These are phyloP conservation scores for Aspergillus alliaceus DNA, from an alignment of 2,329 filamentous ascomycete species.

Conservation along the genomic window DNA sequence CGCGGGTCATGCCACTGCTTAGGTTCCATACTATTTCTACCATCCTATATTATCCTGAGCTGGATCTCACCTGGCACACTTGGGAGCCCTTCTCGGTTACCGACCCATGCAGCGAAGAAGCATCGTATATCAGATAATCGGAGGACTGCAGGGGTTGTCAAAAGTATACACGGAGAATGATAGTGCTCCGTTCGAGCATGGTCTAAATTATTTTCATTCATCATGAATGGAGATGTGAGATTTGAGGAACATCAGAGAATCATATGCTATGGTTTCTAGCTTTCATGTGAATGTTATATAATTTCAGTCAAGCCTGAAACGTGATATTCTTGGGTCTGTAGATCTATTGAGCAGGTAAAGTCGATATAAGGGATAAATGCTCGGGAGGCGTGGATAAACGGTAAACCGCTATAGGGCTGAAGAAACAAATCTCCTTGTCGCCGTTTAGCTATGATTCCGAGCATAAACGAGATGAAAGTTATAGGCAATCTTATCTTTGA, in stretches of 20 bases:
- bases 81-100: neutral
- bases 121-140: neutral
- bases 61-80: neutral
- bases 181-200: neutral
- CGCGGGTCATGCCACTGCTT: no score
- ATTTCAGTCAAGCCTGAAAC: neutral
- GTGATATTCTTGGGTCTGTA: neutral
- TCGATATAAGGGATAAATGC: slow-evolving; percentile 5
- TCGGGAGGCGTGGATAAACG: slow-evolving; percentile 16
- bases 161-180: neutral
- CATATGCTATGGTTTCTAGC: slow-evolving; percentile 2
- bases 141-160: neutral
- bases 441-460: neutral
- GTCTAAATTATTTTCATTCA: neutral
- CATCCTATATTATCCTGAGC: neutral
- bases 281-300: slow-evolving; percentile 10
- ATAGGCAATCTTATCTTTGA: neutral
- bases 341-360: neutral
- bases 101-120: neutral
- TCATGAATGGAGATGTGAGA: neutral
- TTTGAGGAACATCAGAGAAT: no score
- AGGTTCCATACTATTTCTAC: no score
- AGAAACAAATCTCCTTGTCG: neutral
- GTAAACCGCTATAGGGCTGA: slow-evolving; percentile 14
- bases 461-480: neutral